A percentile compares a stretch with the other conserved stretches of the same genome.
phyloP scores from a whole-genome alignment of 192 early-diverging fungal species.

The Thoreauomyces humboldtii region DNA sequence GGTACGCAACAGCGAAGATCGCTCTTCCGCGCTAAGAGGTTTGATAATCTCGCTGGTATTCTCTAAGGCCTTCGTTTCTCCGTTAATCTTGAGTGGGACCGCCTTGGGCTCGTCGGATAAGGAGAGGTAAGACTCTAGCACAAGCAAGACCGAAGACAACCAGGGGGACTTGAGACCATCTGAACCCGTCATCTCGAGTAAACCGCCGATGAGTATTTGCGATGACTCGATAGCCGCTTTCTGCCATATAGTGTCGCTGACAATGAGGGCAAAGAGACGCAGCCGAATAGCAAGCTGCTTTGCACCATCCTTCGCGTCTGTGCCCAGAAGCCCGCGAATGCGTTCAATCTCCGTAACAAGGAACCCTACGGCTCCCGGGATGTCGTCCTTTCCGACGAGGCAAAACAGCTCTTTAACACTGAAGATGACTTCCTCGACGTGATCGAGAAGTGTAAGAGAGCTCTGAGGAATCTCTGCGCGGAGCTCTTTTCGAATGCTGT shows the following conservation, averaged over 20 bases:
- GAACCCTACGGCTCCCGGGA: constrained; percentile 17
- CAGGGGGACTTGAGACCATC: constrained; percentile 42
- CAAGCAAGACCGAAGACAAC: constrained; percentile 58
- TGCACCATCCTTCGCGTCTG: neutral
- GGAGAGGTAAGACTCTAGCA: constrained; percentile 65
- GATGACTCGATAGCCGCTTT: constrained; percentile 34
- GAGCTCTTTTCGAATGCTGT: constrained; percentile 45
- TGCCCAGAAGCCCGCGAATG: neutral
- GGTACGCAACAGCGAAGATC: constrained; percentile 24
- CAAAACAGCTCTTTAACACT: constrained; percentile 64
- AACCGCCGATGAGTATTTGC: neutral
- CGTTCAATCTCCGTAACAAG: constrained; percentile 22
- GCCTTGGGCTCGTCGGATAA: constrained; percentile 59
- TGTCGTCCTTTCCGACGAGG: constrained; percentile 52
- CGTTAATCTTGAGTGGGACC: neutral
- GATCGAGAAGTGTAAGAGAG: constrained; percentile 47
- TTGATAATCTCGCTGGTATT: constrained; percentile 2
- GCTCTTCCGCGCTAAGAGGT: constrained; percentile 10
- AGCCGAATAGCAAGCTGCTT: constrained; percentile 46
- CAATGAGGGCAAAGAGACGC: constrained; percentile 60
- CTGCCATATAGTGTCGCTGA: constrained; percentile 57
- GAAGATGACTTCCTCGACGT: constrained; percentile 63
- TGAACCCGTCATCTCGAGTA: constrained; percentile 9
- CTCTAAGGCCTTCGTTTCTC: neutral
- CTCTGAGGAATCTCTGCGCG: constrained; percentile 29